Evolutionary conservation across 805 yeast genomes (phyloP), one percentile per base, ranked within the genome.

Genomic region (Candida krabiensis): DNA sequence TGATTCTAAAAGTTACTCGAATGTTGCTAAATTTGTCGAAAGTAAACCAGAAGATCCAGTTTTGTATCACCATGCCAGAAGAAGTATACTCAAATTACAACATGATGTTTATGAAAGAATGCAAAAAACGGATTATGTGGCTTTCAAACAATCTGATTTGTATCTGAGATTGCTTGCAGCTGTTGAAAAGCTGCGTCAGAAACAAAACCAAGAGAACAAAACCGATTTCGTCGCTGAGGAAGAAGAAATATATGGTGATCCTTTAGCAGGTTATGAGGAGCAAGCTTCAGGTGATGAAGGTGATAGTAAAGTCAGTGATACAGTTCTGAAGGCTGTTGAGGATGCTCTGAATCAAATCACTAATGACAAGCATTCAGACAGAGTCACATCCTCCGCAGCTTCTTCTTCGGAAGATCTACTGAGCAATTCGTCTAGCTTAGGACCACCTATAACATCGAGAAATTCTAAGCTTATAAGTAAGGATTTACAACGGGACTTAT

Each of bases 271-370:
- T 11, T 61, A 60, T 30, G 54, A 55, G 7, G 64, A 56, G 19
- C 57, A 51, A 18, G 53, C 35, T 9, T 54, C 62, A 1, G 64
- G 61, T 12, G 61, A 65, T 15, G 67, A 64, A 25, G 60, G 58
- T 26, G 57, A 61, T 3, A 46, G 47, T 6, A 55, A 47, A 25
- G 67, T 71, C 3, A 69, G 74, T 34, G 69, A 70, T 3, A 66
- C 59, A 13, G 81, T 75, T 1, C 58, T 80, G 4, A 66, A 68
- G 36, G 86, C 87, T 0, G 84, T 83, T 14, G 86, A 81, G 52
- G 79, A 76, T 53, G 88, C 86, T 3, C 70, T 83, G 39, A 73
- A 72, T 19, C 77, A 80, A 44, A 80, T 83, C 23, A 75, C 76
- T 72, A 61, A 51, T 19, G 54, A 60, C 25, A 39, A 46, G 5